Evolutionary conservation across 192 early-diverging fungal species (phyloP).

Genomic region (Gonapodya sp.): DNA sequence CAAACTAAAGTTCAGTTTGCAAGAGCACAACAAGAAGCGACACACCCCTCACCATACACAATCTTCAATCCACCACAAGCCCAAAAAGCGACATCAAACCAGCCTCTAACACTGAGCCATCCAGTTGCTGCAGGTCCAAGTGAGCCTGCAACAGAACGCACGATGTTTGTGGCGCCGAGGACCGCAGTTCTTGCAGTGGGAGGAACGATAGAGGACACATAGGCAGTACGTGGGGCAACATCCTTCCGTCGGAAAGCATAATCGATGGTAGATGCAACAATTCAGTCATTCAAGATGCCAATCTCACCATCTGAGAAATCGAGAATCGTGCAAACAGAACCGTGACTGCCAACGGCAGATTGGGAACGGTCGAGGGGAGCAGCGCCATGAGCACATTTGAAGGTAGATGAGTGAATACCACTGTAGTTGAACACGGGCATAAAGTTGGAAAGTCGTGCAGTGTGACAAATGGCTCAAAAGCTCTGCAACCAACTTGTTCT

Average conservation of each 20-base stretch:
- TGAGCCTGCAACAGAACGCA: conserved; percentile 12
- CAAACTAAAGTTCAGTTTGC: no score
- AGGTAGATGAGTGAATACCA: conserved; percentile 20
- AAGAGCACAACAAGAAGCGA: no score
- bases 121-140: conserved; percentile 18
- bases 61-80: conserved; percentile 18
- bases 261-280: neutral
- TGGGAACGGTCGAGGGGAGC: conserved; percentile 20
- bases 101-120: conserved; percentile 6
- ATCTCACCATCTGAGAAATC: conserved; percentile 17
- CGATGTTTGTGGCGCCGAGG: conserved; percentile 19
- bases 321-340: conserved; percentile 17
- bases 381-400: conserved; percentile 16
- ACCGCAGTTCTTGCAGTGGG: conserved; percentile 16
- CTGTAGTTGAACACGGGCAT: no score
- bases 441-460: neutral
- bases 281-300: neutral
- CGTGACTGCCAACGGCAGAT: conserved; percentile 9
- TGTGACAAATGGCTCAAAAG: neutral
- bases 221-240: conserved; percentile 15
- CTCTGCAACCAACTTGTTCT: conserved; percentile 17
- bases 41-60: conserved; percentile 14
- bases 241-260: conserved; percentile 14
- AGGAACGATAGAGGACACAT: conserved; percentile 15
- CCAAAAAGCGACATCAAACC: conserved; percentile 18